These are phyloP conservation scores for Xylaria sp. DNA, from an alignment of 2,329 filamentous ascomycete species.

Conservation along the genomic window DNA sequence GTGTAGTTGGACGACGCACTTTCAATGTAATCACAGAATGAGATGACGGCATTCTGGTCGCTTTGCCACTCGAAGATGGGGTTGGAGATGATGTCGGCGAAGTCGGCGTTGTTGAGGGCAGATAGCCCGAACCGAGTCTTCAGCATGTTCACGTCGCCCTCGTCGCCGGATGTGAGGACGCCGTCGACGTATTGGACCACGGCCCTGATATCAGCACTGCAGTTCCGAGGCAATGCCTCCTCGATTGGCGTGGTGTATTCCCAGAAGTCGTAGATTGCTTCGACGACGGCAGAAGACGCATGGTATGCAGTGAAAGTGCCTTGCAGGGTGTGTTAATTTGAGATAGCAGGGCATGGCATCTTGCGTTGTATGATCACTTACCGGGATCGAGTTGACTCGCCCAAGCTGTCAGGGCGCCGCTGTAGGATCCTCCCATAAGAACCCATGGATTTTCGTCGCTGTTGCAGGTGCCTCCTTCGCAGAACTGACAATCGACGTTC, in stretches of 20 bases:
- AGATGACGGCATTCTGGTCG: constrained; percentile 48
- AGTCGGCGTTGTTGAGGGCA: constrained; percentile 49
- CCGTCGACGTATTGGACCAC: constrained; percentile 61
- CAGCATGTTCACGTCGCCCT: constrained; percentile 51
- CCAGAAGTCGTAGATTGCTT: constrained; percentile 60
- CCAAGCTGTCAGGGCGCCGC: constrained; percentile 62
- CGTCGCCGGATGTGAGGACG: constrained; percentile 52
- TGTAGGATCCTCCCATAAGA: constrained; percentile 63
- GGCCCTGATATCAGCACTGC: constrained; percentile 58
- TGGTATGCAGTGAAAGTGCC: constrained; percentile 60
- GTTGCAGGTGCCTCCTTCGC: constrained; percentile 52
- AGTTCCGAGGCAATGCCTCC: constrained; percentile 60
- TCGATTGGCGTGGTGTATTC: constrained; percentile 61
- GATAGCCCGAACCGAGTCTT: constrained; percentile 57
- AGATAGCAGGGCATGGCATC: not conserved
- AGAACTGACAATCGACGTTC: constrained; percentile 56
- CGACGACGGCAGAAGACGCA: constrained; percentile 61
- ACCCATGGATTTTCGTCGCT: constrained; percentile 62
- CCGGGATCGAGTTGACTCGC: constrained; percentile 58
- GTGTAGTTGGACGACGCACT: constrained; percentile 35
- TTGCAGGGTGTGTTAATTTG: constrained; percentile 14
- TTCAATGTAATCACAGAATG: constrained; percentile 54
- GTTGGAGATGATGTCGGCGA: constrained; percentile 58
- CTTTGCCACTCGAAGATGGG: constrained; percentile 54
- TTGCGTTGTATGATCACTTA: constrained; percentile 41